phyloP scores from a whole-genome alignment of 495 filamentous ascomycete species.

The Beverwykella pulmonaria region DNA sequence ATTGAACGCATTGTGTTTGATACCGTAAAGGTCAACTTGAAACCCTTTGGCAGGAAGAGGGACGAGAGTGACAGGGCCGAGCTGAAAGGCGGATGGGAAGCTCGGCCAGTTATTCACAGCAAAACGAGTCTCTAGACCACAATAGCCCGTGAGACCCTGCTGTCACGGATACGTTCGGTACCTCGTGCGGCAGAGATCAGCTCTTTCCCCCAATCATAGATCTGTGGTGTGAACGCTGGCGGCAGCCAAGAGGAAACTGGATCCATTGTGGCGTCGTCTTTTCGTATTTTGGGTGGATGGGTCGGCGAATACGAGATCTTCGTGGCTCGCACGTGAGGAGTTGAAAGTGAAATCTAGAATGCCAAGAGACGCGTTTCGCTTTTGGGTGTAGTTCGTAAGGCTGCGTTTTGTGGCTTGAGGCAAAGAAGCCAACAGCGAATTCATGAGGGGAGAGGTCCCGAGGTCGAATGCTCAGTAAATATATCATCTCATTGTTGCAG shows the following conservation, averaged over 20 bases:
- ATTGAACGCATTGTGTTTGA: not conserved
- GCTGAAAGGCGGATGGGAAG: not conserved
- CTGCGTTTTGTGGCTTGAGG: not conserved
- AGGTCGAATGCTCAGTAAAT: not conserved
- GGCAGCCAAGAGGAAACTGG: not conserved
- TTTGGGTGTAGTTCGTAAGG: not conserved
- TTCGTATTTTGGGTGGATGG: conserved; percentile 3
- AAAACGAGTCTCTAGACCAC: not conserved
- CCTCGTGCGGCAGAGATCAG: not conserved
- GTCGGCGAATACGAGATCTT: conserved; percentile 3
- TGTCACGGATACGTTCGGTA: not conserved
- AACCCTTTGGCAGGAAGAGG: not conserved
- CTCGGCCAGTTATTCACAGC: not conserved
- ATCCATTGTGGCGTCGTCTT: not conserved
- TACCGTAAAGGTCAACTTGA: not conserved
- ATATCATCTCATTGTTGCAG: not conserved
- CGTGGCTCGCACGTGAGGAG: not conserved
- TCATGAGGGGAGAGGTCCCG: too few species aligned
- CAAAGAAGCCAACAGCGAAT: not conserved
- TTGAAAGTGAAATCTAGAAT: not conserved
- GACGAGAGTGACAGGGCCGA: not conserved
- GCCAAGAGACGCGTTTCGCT: conserved; percentile 9
- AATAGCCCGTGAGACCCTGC: not conserved
- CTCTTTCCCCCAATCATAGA: not conserved
- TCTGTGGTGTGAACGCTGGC: not conserved